Base-by-base conservation (phyloP, 2,329 filamentous ascomycete species). In the Bertia moriformis region DNA sequence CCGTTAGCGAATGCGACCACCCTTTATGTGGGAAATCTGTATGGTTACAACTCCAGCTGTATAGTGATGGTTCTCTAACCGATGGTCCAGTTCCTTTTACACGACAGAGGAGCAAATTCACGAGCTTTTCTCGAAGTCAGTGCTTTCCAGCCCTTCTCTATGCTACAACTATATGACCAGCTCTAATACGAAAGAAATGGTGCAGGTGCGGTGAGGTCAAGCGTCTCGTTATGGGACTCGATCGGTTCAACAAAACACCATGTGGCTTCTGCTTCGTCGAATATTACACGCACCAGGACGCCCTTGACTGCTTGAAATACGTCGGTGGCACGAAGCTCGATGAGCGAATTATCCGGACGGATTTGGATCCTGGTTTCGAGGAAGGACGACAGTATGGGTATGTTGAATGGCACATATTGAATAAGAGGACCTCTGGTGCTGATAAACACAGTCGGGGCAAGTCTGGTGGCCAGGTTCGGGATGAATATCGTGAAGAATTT, bases 191-290 rank as follows among this genome's bases (percentile, higher is more conserved):
- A 15, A 10, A 14, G 10, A 14, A 19, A 10, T 10, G 10, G n/a
- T 29, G n/a, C 15, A 35, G 32, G 32, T 35, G 87, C 60, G 91
- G 91, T 52, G 91, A 96, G 66, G 93, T 98, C 63, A 98, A 98
- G 65, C 84, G 91, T 19, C 75, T 98, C 37, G 77, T 98, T 47
- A 98, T 98, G 91, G 91, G 91, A 38, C 76, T 98, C 39, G 91
- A 98, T 58, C 82, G 91, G 42, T 94, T 91, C 67, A 83, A 83
- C 61, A 98, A 98, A 67, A 98, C 91, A 1, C 91, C 91, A 1
- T 98, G 91, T 61, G 91, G 91, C 30, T 98, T 98, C 69, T 98
- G 91, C 69, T 98, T 98, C 55, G 91, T 98, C 53, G 91, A 98
- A 63, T 98, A 98, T 65, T 96, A 95, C 66, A 95, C 81, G 19